Base-by-base conservation (phyloP, 371 early-diverging fungal species). In the Actinomortierella ambigua region DNA sequence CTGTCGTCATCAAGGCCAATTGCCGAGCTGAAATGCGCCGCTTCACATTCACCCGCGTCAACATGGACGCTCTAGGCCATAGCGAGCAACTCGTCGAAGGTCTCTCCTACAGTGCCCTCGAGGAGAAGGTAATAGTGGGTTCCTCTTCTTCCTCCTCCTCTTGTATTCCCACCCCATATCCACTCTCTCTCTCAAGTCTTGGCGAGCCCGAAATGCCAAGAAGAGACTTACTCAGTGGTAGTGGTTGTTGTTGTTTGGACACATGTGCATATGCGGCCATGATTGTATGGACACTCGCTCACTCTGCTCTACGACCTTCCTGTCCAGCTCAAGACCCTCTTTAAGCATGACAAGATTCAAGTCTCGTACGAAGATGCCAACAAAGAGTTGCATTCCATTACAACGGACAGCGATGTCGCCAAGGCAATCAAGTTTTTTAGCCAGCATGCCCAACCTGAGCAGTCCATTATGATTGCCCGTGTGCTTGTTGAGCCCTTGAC, bases 401-500 rank as follows among this genome's bases (percentile, higher is more conserved):
- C 51, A 22, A 71, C 14, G 26, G 59, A 71, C 39, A 44, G n/a
- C 2, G 63, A 71, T 59, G 59, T 71, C 29, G 9, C 62, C 18
- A 51, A 57, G 20, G 65, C 71, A 13, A 55, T 71, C 58, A 27
- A 15, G 27, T 54, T 20, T 28, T 65, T 65, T 34, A 43, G 53
- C 39, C 34, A 27, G 14, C 60, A 59, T 34, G 43, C 59, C 24
- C 66, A 71, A 44, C 66, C 71, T 13, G 56, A 44, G 23, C 50
- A 57, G 9, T 52, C 63, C 18, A 59, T 59, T 27, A 50, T 71
- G 63, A 53, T 71, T n/a, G 43, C 65, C 15, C 71, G 71, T 14
- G 59, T 71, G 1, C 66, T 65, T 24, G 71, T 65, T 26, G 71
- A 71, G 26, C 56, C 66, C 9, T 42, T n/a, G n/a, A n/a, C n/a